Conservation (phyloP, 106 monocot genomes). For the Ottelia alismoides region DNA sequence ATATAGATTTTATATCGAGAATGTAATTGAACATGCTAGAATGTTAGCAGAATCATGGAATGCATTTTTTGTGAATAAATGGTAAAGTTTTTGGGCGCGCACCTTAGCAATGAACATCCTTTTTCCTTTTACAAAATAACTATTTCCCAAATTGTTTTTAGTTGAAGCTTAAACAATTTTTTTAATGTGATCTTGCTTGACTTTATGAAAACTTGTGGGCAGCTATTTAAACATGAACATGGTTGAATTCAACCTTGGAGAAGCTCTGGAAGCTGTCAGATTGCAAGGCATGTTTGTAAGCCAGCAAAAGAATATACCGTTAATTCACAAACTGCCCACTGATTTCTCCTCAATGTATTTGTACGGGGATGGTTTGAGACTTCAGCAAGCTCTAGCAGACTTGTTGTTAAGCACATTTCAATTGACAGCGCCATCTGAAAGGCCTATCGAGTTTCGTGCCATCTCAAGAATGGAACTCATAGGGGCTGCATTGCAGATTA, state of each 20-base stretch:
- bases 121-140: no score
- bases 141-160: no score
- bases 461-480: constrained; percentile 45
- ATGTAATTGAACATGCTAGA: no score
- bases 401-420: constrained; percentile 51
- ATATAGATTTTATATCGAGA: no score
- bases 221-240: constrained; percentile 69
- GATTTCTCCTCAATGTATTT: constrained; percentile 57
- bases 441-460: constrained; percentile 42
- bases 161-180: no score
- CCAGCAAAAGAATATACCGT: constrained; percentile 34
- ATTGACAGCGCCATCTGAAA: constrained; percentile 42
- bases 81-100: no score
- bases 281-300: constrained; percentile 56
- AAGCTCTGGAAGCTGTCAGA: constrained; percentile 49
- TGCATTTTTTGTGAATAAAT: no score
- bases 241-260: constrained; percentile 62
- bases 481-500: constrained; percentile 52
- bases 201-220: constrained; percentile 28
- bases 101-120: no score
- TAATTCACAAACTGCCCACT: constrained; percentile 50
- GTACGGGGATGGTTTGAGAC: constrained; percentile 72
- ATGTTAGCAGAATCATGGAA: no score
- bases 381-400: constrained; percentile 75
- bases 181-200: no score